These are phyloP conservation scores for Rhizopogon sp. DNA, from an alignment of 768 basidiomycete genomes.

Conservation along the genomic window DNA sequence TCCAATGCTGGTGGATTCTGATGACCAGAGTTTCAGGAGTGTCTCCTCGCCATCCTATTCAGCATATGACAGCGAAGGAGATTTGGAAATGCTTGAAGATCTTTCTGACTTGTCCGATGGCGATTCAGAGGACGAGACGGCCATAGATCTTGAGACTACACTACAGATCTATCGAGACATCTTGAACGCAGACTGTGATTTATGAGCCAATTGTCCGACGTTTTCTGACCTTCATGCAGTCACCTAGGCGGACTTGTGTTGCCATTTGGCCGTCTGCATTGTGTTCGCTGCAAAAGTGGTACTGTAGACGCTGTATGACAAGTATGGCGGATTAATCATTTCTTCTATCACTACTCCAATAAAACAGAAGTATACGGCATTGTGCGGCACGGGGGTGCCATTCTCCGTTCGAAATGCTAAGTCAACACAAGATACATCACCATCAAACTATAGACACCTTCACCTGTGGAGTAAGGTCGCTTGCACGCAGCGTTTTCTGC, in stretches of 20 bases:
- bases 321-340: neutral
- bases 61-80: constrained; percentile 5
- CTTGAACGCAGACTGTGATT: neutral
- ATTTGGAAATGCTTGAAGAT: neutral
- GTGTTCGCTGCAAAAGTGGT: too few species aligned
- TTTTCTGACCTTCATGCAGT: too few species aligned
- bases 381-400: too few species aligned
- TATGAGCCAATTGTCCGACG: neutral
- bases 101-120: neutral
- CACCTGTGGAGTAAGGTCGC: too few species aligned
- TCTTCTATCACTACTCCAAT: neutral
- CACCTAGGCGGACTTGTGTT: neutral
- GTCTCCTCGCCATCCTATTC: neutral
- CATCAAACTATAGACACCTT: too few species aligned
- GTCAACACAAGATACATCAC: too few species aligned
- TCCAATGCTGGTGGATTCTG: neutral
- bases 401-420: too few species aligned
- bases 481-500: too few species aligned
- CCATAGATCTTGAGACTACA: neutral
- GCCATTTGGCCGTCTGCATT: too few species aligned
- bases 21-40: neutral
- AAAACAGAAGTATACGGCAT: neutral
- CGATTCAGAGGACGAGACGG: neutral
- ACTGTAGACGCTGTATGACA: neutral
- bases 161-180: neutral